phyloP scores from a whole-genome alignment of 441 rosid genomes.

The Adansonia rubrostipa region DNA sequence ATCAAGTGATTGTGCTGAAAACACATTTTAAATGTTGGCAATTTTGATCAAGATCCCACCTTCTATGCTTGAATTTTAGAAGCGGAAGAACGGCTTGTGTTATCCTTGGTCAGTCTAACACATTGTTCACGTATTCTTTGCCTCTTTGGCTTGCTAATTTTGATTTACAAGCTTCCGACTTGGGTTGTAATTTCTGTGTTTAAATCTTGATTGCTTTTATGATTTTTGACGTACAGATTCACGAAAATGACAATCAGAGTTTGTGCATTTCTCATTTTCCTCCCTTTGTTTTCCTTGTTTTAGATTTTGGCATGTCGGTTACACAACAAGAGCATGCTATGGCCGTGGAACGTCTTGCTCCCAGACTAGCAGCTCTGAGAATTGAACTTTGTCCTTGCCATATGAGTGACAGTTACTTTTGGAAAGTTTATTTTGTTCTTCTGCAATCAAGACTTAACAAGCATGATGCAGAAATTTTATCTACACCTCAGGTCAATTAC shows the following conservation, averaged over 20 bases:
- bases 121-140: background rate
- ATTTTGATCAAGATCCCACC: background rate
- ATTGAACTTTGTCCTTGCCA: slow-evolving; percentile 76
- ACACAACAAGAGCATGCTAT: slow-evolving; percentile 62
- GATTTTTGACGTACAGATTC: background rate
- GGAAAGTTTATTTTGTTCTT: slow-evolving; percentile 83
- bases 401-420: slow-evolving; percentile 68
- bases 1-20: slow-evolving; percentile 1
- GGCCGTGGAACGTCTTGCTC: slow-evolving; percentile 62
- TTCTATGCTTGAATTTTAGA: background rate
- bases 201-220: background rate
- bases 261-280: slow-evolving; percentile 3
- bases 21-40: too few relatives aligned
- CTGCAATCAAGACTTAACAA: slow-evolving; percentile 71
- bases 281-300: slow-evolving; percentile 24
- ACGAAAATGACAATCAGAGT: too few relatives aligned
- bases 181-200: background rate
- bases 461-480: slow-evolving; percentile 60
- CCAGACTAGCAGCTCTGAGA: slow-evolving; percentile 66
- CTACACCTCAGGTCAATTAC: slow-evolving; percentile 57
- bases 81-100: background rate
- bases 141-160: background rate
- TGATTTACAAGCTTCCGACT: background rate
- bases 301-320: slow-evolving; percentile 65
- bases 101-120: background rate